Percentiles rank a stretch among this genome's conserved stretches.
Evolutionary conservation across 345 rosid genomes (phyloP).

Genomic region (Salix viminalis): DNA sequence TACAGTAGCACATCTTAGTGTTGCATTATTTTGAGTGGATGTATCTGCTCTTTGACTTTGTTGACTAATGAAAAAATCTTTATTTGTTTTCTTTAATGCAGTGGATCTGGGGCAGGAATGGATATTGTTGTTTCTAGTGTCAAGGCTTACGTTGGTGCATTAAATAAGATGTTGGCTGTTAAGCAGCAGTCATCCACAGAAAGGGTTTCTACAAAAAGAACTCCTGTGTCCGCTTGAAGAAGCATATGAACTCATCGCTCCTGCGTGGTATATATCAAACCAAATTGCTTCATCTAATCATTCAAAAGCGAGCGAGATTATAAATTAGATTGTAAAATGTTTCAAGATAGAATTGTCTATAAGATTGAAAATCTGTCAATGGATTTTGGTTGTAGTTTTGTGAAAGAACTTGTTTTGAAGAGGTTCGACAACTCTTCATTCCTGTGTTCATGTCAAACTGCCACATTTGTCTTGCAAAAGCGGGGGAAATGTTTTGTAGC

Average conservation of each 20-base stretch:
- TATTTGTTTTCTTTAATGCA: slow-evolving; percentile 3
- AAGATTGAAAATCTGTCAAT: too few species aligned
- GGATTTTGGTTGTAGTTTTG: too few species aligned
- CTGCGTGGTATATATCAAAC: too few species aligned
- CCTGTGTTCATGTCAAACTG: too few species aligned
- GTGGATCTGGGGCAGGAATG: slow-evolving; percentile 86
- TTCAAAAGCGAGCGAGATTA: not conserved
- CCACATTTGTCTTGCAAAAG: too few species aligned
- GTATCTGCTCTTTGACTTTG: not conserved
- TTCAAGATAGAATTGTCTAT: not conserved
- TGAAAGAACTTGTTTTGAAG: too few species aligned
- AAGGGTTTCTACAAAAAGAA: slow-evolving; percentile 23
- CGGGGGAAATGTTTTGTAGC: too few species aligned
- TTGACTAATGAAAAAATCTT: not conserved
- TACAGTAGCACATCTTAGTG: slow-evolving; percentile 11
- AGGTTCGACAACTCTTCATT: too few species aligned
- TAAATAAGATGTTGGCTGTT: slow-evolving; percentile 85
- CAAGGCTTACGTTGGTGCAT: slow-evolving; percentile 76
- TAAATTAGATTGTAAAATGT: not conserved
- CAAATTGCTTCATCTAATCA: not conserved
- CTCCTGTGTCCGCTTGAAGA: slow-evolving; percentile 38
- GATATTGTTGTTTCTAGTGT: slow-evolving; percentile 91
- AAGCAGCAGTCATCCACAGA: slow-evolving; percentile 28
- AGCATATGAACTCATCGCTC: not conserved
- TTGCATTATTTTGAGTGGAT: not conserved